Evolutionary conservation across 2,329 filamentous ascomycete species (phyloP), one percentile per base, ranked within the genome.

Genomic region (Cladosporium sp.): DNA sequence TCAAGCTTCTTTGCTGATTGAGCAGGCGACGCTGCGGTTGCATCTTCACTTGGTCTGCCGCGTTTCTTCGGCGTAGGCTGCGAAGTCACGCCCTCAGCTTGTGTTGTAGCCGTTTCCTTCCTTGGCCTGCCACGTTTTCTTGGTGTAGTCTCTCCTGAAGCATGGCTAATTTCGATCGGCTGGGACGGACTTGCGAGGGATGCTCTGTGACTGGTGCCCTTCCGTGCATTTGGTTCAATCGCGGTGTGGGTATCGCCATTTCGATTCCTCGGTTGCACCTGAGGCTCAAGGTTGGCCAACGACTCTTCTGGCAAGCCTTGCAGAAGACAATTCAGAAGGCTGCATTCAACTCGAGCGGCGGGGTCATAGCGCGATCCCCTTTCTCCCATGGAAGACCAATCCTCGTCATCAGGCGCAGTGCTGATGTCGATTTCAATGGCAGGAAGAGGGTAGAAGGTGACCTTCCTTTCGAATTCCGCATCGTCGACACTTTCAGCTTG

Each of bases 391-490:
- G 63, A 58, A 18, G 50, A 47, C 59, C 61, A 62, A 50, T 63
- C 57, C 24, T 65, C 63, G 7, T 55, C 57, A 0, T 48, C 36
- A 17, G 63, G 58, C 17, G 54, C 36, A 9, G 22, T 27, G 24
- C 34, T 52, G 13, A 61, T 47, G 44, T 63, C 53, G 27, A 61
- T 59, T 8, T 59, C 53, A 7, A 66, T 64, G 3, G 70, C 51
- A 3, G 54, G 53, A 19, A 66, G 61, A 1, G 70, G 67, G 3
- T 61, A 63, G 51, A 71, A 73, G 1, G 58, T 67, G 15, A 73
- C 56, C 41, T 69, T 71, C 13, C 42, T 40, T 43, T 61, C 56
- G 11, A 56, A 38, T 20, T 53, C 51, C 3, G 52, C 34, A 2
- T 51, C 51, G 7, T 27, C 13, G 2, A 8, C 32, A 13, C 44